Evolutionary conservation across 768 basidiomycete species (phyloP).

Genomic region (Auricularia heimuer): DNA sequence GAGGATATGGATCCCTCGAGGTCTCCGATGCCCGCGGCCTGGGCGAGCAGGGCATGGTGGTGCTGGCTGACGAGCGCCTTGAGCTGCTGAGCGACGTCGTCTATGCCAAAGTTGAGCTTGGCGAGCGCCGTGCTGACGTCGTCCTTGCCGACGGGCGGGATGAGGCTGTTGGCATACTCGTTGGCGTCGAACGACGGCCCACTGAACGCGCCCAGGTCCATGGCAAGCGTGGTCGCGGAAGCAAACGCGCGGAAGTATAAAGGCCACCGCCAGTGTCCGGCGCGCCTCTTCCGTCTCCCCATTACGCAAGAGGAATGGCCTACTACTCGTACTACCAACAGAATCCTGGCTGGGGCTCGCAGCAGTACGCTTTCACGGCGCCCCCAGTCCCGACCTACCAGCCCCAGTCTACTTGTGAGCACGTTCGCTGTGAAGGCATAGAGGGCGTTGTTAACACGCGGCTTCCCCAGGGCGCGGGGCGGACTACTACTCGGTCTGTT

Average conservation of each 20-base stretch:
- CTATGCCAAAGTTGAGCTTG: conserved; percentile 78
- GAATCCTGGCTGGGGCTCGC: conserved; percentile 14
- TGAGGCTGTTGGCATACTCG: conserved; percentile 83
- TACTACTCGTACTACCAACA: conserved; percentile 17
- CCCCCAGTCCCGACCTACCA: conserved; percentile 16
- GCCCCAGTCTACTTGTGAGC: conserved; percentile 14
- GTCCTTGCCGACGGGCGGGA: conserved; percentile 74
- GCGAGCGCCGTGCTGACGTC: conserved; percentile 86
- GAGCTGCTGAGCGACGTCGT: conserved; percentile 87
- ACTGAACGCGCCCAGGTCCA: conserved; percentile 68
- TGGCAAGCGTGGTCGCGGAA: background rate
- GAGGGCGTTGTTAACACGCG: conserved; percentile 7
- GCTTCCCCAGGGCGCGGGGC: conserved; percentile 3
- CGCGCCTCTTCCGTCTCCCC: background rate
- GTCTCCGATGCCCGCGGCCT: conserved; percentile 66
- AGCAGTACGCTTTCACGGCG: conserved; percentile 10
- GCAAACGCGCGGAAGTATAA: background rate
- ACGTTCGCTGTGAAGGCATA: background rate
- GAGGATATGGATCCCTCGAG: conserved; percentile 59
- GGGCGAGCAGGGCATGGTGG: conserved; percentile 72
- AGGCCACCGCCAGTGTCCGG: background rate
- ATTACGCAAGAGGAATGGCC: conserved; percentile 10
- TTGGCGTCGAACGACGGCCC: conserved; percentile 71
- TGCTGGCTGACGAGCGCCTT: conserved; percentile 73
- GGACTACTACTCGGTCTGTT: conserved; percentile 6